phyloP scores from a whole-genome alignment of 1,284 basidiomycete genomes.

The Tremellales sp. region DNA sequence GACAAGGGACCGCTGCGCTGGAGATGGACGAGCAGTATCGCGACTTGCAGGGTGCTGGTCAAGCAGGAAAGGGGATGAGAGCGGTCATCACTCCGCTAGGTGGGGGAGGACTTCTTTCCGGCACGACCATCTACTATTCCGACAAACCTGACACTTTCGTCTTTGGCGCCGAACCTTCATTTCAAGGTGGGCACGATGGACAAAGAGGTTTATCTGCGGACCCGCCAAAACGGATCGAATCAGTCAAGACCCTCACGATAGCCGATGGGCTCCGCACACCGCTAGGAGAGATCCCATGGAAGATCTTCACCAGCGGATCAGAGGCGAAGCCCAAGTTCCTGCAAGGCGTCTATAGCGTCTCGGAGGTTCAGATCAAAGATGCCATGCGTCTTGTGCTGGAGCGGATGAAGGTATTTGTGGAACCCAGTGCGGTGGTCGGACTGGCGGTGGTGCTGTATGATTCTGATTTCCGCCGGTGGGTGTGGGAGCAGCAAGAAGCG shows the following conservation, averaged over 20 bases:
- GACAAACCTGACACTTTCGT: constrained; percentile 15
- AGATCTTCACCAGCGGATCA: constrained; percentile 13
- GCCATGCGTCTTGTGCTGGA: constrained; percentile 19
- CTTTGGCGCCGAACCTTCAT: constrained; percentile 22
- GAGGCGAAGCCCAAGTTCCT: constrained; percentile 12
- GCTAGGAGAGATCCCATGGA: constrained; percentile 16
- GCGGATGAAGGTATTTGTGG: constrained; percentile 24
- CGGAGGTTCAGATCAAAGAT: constrained; percentile 21
- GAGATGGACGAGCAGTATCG: constrained; percentile 22
- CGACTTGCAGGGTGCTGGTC: not conserved
- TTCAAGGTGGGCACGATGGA: constrained; percentile 20
- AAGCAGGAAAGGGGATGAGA: constrained; percentile 1
- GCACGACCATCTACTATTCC: constrained; percentile 18
- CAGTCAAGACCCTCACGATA: constrained; percentile 22
- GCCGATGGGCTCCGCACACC: constrained; percentile 22
- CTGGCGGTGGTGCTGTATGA: constrained; percentile 23
- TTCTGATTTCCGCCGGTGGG: constrained; percentile 16
- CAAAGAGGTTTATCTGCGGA: constrained; percentile 12
- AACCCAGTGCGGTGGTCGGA: constrained; percentile 18
- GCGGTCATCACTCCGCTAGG: constrained; percentile 21
- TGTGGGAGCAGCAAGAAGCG: constrained; percentile 9
- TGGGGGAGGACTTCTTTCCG: constrained; percentile 25
- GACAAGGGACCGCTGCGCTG: constrained; percentile 25
- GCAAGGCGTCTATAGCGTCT: constrained; percentile 15
- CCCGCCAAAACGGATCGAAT: constrained; percentile 17